Evolutionary conservation across 495 filamentous ascomycete genomes (phyloP).

Genomic region (Penicillium herquei): DNA sequence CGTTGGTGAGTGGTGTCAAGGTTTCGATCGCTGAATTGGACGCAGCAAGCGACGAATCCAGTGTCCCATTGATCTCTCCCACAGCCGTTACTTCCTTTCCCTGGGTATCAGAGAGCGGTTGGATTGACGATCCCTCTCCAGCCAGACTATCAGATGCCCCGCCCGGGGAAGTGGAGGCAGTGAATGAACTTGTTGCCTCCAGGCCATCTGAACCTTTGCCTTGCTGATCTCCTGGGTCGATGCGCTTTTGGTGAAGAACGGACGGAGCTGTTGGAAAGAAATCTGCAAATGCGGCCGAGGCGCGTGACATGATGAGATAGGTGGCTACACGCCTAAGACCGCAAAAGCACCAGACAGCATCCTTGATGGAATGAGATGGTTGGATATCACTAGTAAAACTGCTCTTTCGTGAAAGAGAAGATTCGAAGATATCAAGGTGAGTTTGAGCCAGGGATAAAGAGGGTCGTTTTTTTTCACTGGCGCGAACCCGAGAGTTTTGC

Average conservation of each 20-base stretch:
- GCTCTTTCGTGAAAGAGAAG: background rate
- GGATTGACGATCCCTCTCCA: constrained; percentile 9
- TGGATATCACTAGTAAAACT: constrained; percentile 20
- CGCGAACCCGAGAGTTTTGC: constrained; percentile 15
- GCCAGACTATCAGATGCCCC: constrained; percentile 15
- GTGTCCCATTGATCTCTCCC: constrained; percentile 41
- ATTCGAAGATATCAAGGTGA: background rate
- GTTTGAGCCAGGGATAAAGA: background rate
- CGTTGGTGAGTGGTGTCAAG: constrained; percentile 73
- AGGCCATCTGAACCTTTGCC: constrained; percentile 20
- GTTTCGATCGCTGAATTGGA: constrained; percentile 53
- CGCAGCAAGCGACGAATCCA: constrained; percentile 28
- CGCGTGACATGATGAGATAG: constrained; percentile 68
- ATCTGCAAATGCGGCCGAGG: constrained; percentile 79
- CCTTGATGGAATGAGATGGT: constrained; percentile 31
- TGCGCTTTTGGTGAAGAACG: constrained; percentile 56
- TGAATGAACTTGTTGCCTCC: constrained; percentile 1
- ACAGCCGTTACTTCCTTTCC: constrained; percentile 67
- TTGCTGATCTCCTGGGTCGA: constrained; percentile 41
- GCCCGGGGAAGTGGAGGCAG: constrained; percentile 14
- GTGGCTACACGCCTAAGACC: constrained; percentile 45
- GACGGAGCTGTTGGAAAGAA: constrained; percentile 87
- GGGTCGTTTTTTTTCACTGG: background rate
- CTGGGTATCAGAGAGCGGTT: constrained; percentile 29
- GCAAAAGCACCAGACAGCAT: constrained; percentile 42